These are phyloP conservation scores for Aegilops tauschii DNA, from an alignment of 176 grass and related monocot genomes.

Conservation along the genomic window DNA sequence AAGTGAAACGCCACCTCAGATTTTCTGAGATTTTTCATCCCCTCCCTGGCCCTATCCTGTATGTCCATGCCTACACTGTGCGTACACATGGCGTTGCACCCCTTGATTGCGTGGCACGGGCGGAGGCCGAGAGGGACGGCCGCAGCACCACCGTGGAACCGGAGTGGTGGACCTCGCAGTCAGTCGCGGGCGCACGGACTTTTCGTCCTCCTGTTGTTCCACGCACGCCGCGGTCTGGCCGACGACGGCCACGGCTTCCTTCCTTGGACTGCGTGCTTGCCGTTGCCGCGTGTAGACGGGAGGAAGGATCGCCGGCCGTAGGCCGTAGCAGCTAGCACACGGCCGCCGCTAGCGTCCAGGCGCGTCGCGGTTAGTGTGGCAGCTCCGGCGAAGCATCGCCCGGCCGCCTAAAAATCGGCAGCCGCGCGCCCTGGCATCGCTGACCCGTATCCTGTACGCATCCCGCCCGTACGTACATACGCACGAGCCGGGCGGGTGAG, in stretches of 20 bases:
- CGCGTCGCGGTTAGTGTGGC: conserved; percentile 19
- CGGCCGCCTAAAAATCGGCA: background rate
- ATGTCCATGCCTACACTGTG: background rate
- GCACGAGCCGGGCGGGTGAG: background rate
- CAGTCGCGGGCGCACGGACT: background rate
- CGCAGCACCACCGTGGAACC: background rate
- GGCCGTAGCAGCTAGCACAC: background rate
- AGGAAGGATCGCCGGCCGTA: background rate
- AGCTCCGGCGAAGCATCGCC: conserved; percentile 1
- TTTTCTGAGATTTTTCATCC: background rate
- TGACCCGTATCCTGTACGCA: conserved; percentile 34
- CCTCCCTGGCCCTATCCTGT: no score
- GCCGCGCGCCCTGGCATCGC: background rate
- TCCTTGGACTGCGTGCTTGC: no score
- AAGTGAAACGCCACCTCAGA: background rate
- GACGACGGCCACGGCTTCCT: background rate
- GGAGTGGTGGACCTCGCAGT: background rate
- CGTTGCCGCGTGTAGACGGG: no score
- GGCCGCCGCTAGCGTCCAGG: background rate
- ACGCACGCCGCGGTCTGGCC: background rate
- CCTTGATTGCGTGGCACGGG: no score
- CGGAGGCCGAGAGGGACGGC: no score
- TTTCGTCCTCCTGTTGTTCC: background rate
- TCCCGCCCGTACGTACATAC: background rate
- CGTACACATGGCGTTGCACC: conserved; percentile 13